Base-by-base conservation (phyloP, 805 yeast species). In the Myxozyma monticola region DNA sequence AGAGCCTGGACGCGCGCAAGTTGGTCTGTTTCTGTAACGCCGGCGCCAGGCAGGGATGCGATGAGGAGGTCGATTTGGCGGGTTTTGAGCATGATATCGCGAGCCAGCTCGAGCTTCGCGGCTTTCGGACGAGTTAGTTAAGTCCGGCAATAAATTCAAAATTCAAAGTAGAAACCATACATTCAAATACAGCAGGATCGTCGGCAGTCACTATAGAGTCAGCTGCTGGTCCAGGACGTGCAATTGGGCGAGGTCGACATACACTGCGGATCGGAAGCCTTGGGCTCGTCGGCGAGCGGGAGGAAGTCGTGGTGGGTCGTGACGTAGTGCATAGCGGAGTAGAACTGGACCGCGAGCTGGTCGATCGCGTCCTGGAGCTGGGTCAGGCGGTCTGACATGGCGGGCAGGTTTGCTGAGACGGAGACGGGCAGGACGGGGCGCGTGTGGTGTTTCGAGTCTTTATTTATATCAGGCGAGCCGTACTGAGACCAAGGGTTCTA, bases 11-110 rank as follows among this genome's bases (percentile, higher is more conserved):
- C 85, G 51, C 76, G 76, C 24, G 71, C 68, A 65, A 89, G 65
- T 67, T 90, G 98, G 47, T 80, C 83, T 38, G 76, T 78, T 21
- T 86, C 85, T 1, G 90, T 80, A 0, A 85, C 90, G 7, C 95
- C 96, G 2, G 88, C 87, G 10, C 97, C 98, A 0, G 99, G 99
- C 37, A 91, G 71, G 2, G 95, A 81, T 63, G 87, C 95, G 34
- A 91, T 89, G 24, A 91, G 77, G 62, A 86, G 82, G 34, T 87
- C 78, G 14, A 91, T 85, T 66, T 93, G 98, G 60, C 95, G 78
- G 4, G 95, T 80, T 63, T 90, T 90, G 50, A 88, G 69, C 22
- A 90, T 86, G 7, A 91, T 77, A 64, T 91, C 99, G 0, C 86
- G 80, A 1, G 96, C 79, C 7, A 93, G 73, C 64, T 93, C 98